phyloP scores from a whole-genome alignment of 345 rosid genomes.

The Eucalyptus erythrocorys region DNA sequence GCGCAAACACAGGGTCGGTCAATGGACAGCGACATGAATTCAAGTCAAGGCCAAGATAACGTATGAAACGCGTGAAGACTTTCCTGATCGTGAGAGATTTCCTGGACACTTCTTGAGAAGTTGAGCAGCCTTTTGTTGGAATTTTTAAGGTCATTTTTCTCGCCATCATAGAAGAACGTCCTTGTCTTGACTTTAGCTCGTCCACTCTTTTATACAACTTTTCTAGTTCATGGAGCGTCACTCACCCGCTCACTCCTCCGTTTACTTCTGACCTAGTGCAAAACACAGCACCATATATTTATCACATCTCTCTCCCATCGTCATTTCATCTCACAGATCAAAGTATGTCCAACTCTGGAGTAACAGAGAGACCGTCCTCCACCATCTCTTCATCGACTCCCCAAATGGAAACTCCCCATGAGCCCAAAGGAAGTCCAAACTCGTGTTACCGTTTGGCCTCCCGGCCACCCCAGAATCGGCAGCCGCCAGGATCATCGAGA shows the following conservation, averaged over 20 bases:
- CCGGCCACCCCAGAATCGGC: constrained; percentile 2
- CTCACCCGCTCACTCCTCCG: not conserved
- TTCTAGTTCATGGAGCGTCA: not conserved
- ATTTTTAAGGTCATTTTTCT: not conserved
- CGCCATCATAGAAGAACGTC: not conserved
- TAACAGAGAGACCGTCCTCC: not conserved
- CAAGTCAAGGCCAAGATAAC: not conserved
- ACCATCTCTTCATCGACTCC: not conserved
- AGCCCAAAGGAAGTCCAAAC: not conserved
- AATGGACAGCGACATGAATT: not conserved
- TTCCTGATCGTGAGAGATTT: not conserved
- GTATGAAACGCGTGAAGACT: not conserved
- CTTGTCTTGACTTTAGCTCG: not conserved
- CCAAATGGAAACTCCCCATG: not conserved
- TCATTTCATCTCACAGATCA: not conserved
- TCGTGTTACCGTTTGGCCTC: not conserved
- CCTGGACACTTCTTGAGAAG: not conserved
- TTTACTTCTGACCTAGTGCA: not conserved
- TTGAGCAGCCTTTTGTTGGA: not conserved
- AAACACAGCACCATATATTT: not conserved
- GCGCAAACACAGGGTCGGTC: not conserved
- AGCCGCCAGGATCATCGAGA: not conserved
- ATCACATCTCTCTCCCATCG: not conserved
- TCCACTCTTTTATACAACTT: not conserved
- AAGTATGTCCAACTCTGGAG: not conserved